Conservation (phyloP, 2,329 filamentous ascomycete genomes). For the Paecilomyces fulvus region DNA sequence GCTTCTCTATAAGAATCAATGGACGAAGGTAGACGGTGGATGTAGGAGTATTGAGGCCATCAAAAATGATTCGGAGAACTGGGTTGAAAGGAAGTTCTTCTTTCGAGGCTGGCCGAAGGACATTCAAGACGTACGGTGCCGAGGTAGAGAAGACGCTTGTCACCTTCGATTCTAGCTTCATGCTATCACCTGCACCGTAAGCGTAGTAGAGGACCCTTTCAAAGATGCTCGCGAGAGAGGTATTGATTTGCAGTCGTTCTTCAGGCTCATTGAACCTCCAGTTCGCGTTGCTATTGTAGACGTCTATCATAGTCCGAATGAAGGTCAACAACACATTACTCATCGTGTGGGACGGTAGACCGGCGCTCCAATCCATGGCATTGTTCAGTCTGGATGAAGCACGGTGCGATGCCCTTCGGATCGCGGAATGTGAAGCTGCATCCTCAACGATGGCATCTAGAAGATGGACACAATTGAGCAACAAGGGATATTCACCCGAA, state of each 20-base stretch:
- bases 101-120: slow-evolving; percentile 63
- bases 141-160: slow-evolving; percentile 61
- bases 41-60: slow-evolving; percentile 50
- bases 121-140: slow-evolving; percentile 66
- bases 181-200: slow-evolving; percentile 63
- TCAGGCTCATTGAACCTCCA: slow-evolving; percentile 71
- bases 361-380: slow-evolving; percentile 49
- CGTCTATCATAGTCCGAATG: slow-evolving; percentile 66
- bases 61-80: slow-evolving; percentile 61
- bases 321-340: slow-evolving; percentile 63
- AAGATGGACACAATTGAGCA: slow-evolving; percentile 63
- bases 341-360: slow-evolving; percentile 70
- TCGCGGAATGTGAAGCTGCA: slow-evolving; percentile 50
- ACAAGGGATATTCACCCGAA: slow-evolving; percentile 65
- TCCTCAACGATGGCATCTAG: slow-evolving; percentile 71
- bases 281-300: slow-evolving; percentile 74
- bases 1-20: slow-evolving; percentile 48
- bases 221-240: slow-evolving; percentile 60
- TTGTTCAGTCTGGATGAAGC: slow-evolving; percentile 21
- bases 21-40: slow-evolving; percentile 55
- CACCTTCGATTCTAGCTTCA: slow-evolving; percentile 41
- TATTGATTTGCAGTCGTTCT: slow-evolving; percentile 61
- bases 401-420: slow-evolving; percentile 28
- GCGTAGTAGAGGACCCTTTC: slow-evolving; percentile 62
- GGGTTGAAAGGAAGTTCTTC: slow-evolving; percentile 69